Evolutionary conservation across 768 basidiomycete species (phyloP).

Genomic region (Boletus barrowsii): DNA sequence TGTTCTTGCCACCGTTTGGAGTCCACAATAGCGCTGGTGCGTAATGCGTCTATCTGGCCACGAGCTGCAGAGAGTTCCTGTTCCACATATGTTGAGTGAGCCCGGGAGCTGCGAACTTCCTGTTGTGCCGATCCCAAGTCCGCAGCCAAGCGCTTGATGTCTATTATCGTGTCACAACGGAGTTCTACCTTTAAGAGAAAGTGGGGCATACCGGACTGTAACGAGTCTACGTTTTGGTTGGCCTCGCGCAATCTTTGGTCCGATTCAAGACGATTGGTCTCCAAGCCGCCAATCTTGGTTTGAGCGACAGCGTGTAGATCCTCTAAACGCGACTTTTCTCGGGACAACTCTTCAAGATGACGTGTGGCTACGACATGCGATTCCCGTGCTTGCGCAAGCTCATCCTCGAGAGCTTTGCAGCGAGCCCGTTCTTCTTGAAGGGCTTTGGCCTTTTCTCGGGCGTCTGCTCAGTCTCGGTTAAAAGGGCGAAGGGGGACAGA

Average conservation of each 20-base stretch:
- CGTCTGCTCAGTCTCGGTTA: constrained; percentile 14
- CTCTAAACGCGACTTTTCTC: constrained; percentile 26
- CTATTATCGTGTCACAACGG: constrained; percentile 24
- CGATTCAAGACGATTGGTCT: constrained; percentile 6
- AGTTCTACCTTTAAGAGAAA: constrained; percentile 23
- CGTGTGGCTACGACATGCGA: constrained; percentile 6
- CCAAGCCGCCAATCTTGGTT: constrained; percentile 17
- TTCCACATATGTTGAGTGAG: constrained; percentile 17
- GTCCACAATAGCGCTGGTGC: constrained; percentile 8
- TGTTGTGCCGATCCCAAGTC: constrained; percentile 18
- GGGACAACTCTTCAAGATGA: constrained; percentile 18
- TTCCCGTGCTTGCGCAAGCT: constrained; percentile 20
- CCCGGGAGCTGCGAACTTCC: constrained; percentile 6
- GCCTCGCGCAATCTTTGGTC: constrained; percentile 12
- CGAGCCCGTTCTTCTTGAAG: constrained; percentile 21
- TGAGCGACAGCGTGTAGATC: constrained; percentile 6
- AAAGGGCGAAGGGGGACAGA: background rate
- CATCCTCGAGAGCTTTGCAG: constrained; percentile 16
- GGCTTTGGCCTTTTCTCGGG: constrained; percentile 6
- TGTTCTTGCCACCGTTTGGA: constrained; percentile 27
- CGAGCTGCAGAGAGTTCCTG: constrained; percentile 20
- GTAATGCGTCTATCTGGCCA: constrained; percentile 18
- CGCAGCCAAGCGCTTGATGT: constrained; percentile 15
- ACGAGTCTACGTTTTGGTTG: constrained; percentile 5
- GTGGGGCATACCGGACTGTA: constrained; percentile 22